Evolutionary conservation across 331 rosid species (phyloP).

Genomic region (Saraca asoca): DNA sequence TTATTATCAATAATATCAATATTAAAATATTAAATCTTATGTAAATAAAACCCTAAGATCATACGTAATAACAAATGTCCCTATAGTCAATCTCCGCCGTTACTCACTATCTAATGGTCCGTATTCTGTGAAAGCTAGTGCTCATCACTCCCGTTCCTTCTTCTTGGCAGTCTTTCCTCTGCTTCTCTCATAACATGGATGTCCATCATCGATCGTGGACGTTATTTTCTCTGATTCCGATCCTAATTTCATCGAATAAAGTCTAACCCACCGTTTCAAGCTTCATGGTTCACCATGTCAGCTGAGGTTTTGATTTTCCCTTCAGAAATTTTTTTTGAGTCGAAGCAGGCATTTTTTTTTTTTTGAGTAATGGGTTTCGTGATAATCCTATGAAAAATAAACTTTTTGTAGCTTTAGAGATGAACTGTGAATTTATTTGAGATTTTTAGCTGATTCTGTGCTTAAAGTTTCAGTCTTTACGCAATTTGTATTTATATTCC

Average conservation of each 20-base stretch:
- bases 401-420: slow-evolving; percentile 12
- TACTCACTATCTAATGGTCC: slow-evolving; percentile 42
- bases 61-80: slow-evolving; percentile 45
- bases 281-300: slow-evolving; percentile 30
- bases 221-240: slow-evolving; percentile 35
- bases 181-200: slow-evolving; percentile 54
- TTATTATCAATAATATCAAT: too few relatives aligned
- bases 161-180: slow-evolving; percentile 45
- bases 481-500: slow-evolving; percentile 16
- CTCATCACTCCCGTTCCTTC: slow-evolving; percentile 59
- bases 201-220: slow-evolving; percentile 43
- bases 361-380: slow-evolving; percentile 22
- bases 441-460: slow-evolving; percentile 38
- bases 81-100: slow-evolving; percentile 47
- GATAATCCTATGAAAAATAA: slow-evolving; percentile 14
- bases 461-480: slow-evolving; percentile 47
- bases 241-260: slow-evolving; percentile 30
- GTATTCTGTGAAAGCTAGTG: slow-evolving; percentile 39
- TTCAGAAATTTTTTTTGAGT: slow-evolving; percentile 3
- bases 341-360: background rate
- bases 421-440: slow-evolving; percentile 25
- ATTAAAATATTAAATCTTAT: background rate
- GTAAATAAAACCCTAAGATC: slow-evolving; percentile 69
- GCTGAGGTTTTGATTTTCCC: background rate
- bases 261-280: slow-evolving; percentile 22